Percentiles rank a stretch among this genome's conserved stretches.
phyloP scores from a whole-genome alignment of 2,329 filamentous ascomycete species.

The Zarea fungicola region DNA sequence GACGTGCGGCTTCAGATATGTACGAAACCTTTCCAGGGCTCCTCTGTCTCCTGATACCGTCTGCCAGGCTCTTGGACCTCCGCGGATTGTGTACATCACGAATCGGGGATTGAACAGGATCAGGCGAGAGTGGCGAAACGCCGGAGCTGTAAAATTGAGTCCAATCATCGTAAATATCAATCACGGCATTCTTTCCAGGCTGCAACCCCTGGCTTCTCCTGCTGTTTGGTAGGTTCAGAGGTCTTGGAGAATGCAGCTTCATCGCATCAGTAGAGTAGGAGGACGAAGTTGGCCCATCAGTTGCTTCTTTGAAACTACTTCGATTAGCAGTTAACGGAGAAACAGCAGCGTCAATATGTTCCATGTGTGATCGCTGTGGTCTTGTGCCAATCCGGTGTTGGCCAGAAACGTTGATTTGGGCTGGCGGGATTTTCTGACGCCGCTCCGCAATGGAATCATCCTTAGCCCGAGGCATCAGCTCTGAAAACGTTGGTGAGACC shows the following conservation, averaged over 20 bases:
- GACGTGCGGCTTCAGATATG: slow-evolving; percentile 15
- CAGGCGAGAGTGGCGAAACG: slow-evolving; percentile 12
- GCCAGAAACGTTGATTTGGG: slow-evolving; percentile 4
- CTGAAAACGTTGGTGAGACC: slow-evolving; percentile 25
- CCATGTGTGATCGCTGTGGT: slow-evolving; percentile 6
- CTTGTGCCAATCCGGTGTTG: not conserved
- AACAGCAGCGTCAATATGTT: slow-evolving; percentile 14
- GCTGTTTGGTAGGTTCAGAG: slow-evolving; percentile 16
- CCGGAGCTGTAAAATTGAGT: slow-evolving; percentile 18
- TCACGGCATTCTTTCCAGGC: slow-evolving; percentile 17
- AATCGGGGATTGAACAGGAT: slow-evolving; percentile 16
- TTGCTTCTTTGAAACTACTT: slow-evolving; percentile 12
- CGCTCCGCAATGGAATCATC: slow-evolving; percentile 25
- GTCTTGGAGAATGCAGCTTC: slow-evolving; percentile 17
- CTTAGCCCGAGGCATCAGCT: slow-evolving; percentile 25
- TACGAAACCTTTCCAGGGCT: not conserved
- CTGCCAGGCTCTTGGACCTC: slow-evolving; percentile 26
- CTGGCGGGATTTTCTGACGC: slow-evolving; percentile 18
- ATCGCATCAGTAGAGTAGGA: slow-evolving; percentile 21
- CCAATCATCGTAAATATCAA: slow-evolving; percentile 25
- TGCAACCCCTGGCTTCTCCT: slow-evolving; percentile 13
- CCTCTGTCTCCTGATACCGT: slow-evolving; percentile 16
- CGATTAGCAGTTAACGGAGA: slow-evolving; percentile 24
- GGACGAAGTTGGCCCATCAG: slow-evolving; percentile 19
- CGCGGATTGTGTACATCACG: slow-evolving; percentile 19